These are phyloP conservation scores for Suillus alpinus DNA, from an alignment of 768 basidiomycete species.

Conservation along the genomic window DNA sequence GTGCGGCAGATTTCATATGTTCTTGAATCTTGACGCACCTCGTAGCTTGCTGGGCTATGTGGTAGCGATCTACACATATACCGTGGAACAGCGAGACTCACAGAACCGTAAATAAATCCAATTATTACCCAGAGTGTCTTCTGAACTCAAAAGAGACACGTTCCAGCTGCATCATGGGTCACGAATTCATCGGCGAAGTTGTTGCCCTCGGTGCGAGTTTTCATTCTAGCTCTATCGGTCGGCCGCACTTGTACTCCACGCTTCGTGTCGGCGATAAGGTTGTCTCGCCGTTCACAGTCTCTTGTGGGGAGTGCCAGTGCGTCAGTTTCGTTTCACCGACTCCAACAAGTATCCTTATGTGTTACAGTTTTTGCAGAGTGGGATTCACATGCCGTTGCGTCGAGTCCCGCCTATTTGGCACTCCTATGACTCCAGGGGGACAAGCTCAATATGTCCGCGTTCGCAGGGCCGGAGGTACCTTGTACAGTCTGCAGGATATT, in stretches of 20 bases:
- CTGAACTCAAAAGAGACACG: not conserved
- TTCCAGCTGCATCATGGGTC: constrained; percentile 62
- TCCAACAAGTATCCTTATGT: not conserved
- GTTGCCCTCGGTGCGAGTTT: constrained; percentile 64
- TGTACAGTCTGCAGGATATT: constrained; percentile 59
- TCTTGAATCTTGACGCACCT: not conserved
- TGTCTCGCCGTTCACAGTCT: constrained; percentile 77
- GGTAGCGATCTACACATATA: constrained; percentile 78
- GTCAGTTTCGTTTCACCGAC: constrained; percentile 20
- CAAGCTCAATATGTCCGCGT: constrained; percentile 81
- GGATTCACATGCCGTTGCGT: constrained; percentile 74
- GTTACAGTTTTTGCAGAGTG: constrained; percentile 59
- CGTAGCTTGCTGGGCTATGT: constrained; percentile 63
- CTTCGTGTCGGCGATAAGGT: constrained; percentile 74
- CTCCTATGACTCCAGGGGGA: constrained; percentile 62
- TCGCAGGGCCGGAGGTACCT: constrained; percentile 76
- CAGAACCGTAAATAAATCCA: constrained; percentile 45
- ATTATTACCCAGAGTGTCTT: not conserved
- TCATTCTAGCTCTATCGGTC: constrained; percentile 37
- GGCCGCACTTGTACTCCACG: constrained; percentile 61
- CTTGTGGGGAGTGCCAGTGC: constrained; percentile 83
- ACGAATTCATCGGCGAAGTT: constrained; percentile 77
- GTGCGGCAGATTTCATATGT: not conserved
- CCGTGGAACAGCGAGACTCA: constrained; percentile 55
- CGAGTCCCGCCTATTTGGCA: constrained; percentile 61